phyloP scores from a whole-genome alignment of 352 stramenopile species.

The Peronosclerospora sorghi region DNA sequence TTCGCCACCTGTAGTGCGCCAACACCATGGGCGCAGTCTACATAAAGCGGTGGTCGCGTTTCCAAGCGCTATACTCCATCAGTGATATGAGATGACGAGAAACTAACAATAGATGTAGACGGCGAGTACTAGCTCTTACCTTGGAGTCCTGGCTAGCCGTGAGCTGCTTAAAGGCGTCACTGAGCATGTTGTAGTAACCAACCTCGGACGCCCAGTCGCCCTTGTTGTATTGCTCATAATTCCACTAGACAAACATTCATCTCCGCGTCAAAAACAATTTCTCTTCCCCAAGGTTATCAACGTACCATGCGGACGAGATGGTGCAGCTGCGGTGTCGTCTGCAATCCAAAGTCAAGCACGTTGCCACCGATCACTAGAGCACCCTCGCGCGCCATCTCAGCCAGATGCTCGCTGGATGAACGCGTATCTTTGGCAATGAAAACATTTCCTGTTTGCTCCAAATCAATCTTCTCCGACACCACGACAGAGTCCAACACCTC shows the following conservation, averaged over 20 bases:
- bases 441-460: slow-evolving; percentile 75
- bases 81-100: too few relatives aligned
- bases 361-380: slow-evolving; percentile 83
- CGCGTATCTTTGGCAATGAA: slow-evolving; percentile 91
- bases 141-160: slow-evolving; percentile 69
- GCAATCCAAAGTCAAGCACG: slow-evolving; percentile 91
- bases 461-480: slow-evolving; percentile 62
- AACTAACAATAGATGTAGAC: too few relatives aligned
- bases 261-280: background rate
- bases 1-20: slow-evolving; percentile 74
- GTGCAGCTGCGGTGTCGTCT: slow-evolving; percentile 96
- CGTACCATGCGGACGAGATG: slow-evolving; percentile 90
- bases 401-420: slow-evolving; percentile 72
- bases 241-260: slow-evolving; percentile 38
- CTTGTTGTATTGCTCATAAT: slow-evolving; percentile 84
- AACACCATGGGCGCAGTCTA: slow-evolving; percentile 91
- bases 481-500: slow-evolving; percentile 71
- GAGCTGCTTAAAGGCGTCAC: slow-evolving; percentile 86
- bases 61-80: slow-evolving; percentile 74
- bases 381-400: slow-evolving; percentile 80
- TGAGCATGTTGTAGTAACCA: slow-evolving; percentile 94
- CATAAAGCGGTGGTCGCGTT: slow-evolving; percentile 69
- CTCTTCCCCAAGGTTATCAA: background rate
- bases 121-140: slow-evolving; percentile 11
- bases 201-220: slow-evolving; percentile 82